phyloP scores from a whole-genome alignment of 805 yeast genomes.

The Teunomyces kruisii region DNA sequence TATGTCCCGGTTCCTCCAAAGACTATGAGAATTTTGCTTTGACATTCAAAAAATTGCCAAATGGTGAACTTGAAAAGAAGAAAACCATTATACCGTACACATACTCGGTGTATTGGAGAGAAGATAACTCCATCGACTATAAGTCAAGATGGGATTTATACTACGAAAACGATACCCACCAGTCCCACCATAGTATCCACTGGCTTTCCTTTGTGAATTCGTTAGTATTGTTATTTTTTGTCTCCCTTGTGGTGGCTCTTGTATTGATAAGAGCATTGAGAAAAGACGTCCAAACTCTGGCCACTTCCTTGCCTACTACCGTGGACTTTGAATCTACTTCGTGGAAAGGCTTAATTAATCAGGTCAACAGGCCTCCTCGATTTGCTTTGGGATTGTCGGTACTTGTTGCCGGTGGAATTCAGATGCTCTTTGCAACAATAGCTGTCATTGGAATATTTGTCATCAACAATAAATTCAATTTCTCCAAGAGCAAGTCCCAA shows the following conservation, averaged over 20 bases:
- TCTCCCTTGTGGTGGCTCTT: constrained; percentile 64
- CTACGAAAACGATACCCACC: constrained; percentile 52
- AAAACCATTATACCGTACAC: constrained; percentile 66
- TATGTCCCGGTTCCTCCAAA: constrained; percentile 74
- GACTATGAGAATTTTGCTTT: constrained; percentile 58
- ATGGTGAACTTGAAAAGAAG: constrained; percentile 11
- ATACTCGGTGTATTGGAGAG: constrained; percentile 86
- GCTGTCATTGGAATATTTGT: constrained; percentile 59
- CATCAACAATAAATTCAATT: constrained; percentile 28
- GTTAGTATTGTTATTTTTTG: constrained; percentile 57
- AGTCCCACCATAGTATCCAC: constrained; percentile 53
- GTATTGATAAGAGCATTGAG: constrained; percentile 58
- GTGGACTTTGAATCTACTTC: constrained; percentile 7
- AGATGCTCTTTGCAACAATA: constrained; percentile 61
- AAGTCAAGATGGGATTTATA: constrained; percentile 73
- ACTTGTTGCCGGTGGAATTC: constrained; percentile 72
- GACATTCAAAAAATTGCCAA: constrained; percentile 21
- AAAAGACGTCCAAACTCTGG: constrained; percentile 42
- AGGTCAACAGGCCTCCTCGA: constrained; percentile 54
- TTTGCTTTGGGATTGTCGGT: constrained; percentile 51
- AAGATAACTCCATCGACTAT: constrained; percentile 66
- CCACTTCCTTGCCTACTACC: constrained; percentile 13
- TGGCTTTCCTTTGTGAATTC: constrained; percentile 80
- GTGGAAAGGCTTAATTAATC: constrained; percentile 56
- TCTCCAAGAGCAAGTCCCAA: constrained; percentile 31